Conservation (phyloP, 305 asterid species). For the Plantago lanceolata region DNA sequence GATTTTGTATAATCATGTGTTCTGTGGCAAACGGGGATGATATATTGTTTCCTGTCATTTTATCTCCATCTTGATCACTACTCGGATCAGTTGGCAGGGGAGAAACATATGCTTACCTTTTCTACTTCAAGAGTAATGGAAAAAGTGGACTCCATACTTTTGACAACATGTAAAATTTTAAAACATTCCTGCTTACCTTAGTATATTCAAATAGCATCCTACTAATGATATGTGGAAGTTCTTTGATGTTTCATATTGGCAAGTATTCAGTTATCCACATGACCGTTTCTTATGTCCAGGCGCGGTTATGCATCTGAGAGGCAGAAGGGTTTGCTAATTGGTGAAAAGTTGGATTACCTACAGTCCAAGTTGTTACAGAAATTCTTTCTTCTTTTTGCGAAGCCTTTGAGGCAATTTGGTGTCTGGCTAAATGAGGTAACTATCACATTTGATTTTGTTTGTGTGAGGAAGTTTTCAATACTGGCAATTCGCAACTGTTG, state of each 20-base stretch:
- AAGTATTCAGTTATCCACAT: slow-evolving; percentile 37
- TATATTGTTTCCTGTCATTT: background rate
- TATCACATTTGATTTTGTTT: background rate
- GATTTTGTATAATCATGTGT: too few relatives aligned
- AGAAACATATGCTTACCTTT: slow-evolving; percentile 3
- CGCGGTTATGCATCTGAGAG: slow-evolving; percentile 87
- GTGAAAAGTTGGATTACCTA: slow-evolving; percentile 81
- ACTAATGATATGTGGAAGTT: slow-evolving; percentile 12
- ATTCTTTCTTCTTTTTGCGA: slow-evolving; percentile 49
- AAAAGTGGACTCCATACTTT: slow-evolving; percentile 6
- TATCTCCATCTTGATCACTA: background rate
- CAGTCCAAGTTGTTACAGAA: slow-evolving; percentile 80
- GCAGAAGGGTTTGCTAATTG: slow-evolving; percentile 73
- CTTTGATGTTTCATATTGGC: slow-evolving; percentile 17
- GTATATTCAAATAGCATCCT: slow-evolving; percentile 3
- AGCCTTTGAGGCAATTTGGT: slow-evolving; percentile 63
- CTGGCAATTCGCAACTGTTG: too few relatives aligned
- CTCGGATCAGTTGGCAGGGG: slow-evolving; percentile 11
- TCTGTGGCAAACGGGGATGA: slow-evolving; percentile 5
- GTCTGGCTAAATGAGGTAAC: slow-evolving; percentile 69
- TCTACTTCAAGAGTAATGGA: slow-evolving; percentile 12
- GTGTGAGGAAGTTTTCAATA: background rate
- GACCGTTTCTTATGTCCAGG: slow-evolving; percentile 48
- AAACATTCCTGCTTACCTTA: slow-evolving; percentile 1
- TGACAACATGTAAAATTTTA: slow-evolving; percentile 3